Evolutionary conservation across 2,329 filamentous ascomycete species (phyloP).

Genomic region (Ceratocystis cubensis): DNA sequence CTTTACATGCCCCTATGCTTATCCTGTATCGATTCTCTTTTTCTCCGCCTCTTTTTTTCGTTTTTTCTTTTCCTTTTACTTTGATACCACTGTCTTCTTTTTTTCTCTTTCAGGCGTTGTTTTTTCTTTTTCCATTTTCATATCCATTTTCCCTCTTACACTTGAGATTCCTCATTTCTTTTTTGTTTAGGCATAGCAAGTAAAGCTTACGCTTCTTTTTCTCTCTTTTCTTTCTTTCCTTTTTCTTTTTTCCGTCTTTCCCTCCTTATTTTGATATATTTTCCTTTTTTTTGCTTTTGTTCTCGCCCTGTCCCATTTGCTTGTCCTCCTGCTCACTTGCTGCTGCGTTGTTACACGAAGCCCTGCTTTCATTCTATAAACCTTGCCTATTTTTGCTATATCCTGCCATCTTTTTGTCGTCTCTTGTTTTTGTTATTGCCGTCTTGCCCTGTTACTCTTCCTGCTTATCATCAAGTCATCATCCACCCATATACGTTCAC

Average conservation of each 20-base stretch:
- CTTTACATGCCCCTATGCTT: background rate
- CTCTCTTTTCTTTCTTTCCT: slow-evolving; percentile 3
- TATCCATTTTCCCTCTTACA: background rate
- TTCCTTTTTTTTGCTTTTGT: background rate
- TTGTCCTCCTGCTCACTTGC: no score
- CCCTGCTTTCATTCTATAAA: slow-evolving; percentile 4
- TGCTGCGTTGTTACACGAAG: background rate
- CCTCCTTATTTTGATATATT: background rate
- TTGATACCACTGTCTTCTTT: background rate
- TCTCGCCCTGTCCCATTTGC: background rate
- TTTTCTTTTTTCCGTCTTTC: slow-evolving; percentile 4
- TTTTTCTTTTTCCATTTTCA: background rate
- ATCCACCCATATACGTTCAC: background rate
- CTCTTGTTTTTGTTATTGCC: background rate
- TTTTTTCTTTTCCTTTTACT: background rate
- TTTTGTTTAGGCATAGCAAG: background rate
- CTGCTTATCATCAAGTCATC: background rate
- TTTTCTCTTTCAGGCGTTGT: background rate
- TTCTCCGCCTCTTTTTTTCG: background rate
- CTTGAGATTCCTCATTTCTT: background rate
- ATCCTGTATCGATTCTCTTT: background rate
- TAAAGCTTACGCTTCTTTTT: background rate
- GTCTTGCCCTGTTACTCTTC: background rate
- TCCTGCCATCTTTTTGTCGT: background rate
- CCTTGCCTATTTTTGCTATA: background rate